Conservation (phyloP, 768 basidiomycete species). For the Imleria badia region DNA sequence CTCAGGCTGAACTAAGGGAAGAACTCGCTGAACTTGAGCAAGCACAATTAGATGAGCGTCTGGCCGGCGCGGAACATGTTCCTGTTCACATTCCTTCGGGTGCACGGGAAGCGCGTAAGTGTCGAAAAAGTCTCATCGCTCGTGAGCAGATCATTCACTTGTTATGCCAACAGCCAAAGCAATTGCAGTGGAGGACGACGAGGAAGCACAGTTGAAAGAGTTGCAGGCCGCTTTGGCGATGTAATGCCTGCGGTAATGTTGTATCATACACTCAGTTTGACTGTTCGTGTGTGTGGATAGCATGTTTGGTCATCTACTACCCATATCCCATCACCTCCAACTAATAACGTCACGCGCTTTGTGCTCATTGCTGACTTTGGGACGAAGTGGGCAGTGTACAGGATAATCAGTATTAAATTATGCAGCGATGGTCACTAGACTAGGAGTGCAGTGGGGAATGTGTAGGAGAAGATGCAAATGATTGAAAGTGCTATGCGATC, state of each 20-base stretch:
- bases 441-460: slow-evolving; percentile 26
- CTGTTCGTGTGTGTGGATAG: slow-evolving; percentile 9
- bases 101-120: slow-evolving; percentile 53
- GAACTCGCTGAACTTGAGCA: slow-evolving; percentile 89
- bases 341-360: slow-evolving; percentile 28
- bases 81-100: slow-evolving; percentile 81
- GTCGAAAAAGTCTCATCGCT: neutral
- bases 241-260: slow-evolving; percentile 39
- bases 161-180: slow-evolving; percentile 25
- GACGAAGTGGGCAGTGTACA: slow-evolving; percentile 34
- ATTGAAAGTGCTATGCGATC: slow-evolving; percentile 23
- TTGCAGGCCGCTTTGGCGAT: slow-evolving; percentile 88
- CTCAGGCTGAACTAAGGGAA: slow-evolving; percentile 72
- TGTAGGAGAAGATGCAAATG: slow-evolving; percentile 22
- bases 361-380: slow-evolving; percentile 22
- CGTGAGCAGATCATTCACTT: slow-evolving; percentile 4
- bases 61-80: slow-evolving; percentile 85
- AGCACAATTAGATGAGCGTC: slow-evolving; percentile 79
- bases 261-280: slow-evolving; percentile 9
- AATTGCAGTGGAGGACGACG: slow-evolving; percentile 77
- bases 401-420: slow-evolving; percentile 40
- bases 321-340: slow-evolving; percentile 32
- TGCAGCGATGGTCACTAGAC: slow-evolving; percentile 30
- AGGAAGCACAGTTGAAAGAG: slow-evolving; percentile 84
- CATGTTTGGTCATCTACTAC: slow-evolving; percentile 31